phyloP scores from a whole-genome alignment of 441 rosid species.

The Erodium trifolium region DNA sequence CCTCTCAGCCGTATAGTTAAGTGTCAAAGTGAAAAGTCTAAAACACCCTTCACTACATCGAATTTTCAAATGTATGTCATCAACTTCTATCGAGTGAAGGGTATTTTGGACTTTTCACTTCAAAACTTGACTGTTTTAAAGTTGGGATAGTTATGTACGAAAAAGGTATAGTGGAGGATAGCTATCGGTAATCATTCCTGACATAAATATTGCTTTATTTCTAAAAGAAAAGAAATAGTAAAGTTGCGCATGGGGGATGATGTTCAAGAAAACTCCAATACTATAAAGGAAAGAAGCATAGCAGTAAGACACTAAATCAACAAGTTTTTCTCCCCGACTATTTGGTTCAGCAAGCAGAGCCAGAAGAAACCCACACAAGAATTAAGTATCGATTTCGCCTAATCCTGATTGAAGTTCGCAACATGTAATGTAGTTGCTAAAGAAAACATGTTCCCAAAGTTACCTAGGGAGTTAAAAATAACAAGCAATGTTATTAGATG shows the following conservation, averaged over 20 bases:
- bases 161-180: no score
- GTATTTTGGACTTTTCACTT: no score
- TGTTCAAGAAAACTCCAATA: not conserved
- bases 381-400: not conserved
- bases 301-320: not conserved
- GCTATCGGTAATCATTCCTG: not conserved
- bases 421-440: not conserved
- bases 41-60: no score
- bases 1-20: no score
- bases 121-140: no score
- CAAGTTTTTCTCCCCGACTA: not conserved
- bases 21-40: no score
- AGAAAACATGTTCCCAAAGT: not conserved
- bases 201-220: not conserved
- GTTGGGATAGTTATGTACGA: no score
- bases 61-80: no score
- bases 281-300: not conserved
- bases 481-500: not conserved
- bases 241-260: constrained; percentile 3
- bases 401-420: not conserved
- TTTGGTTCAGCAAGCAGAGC: constrained; percentile 6
- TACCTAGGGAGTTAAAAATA: not conserved
- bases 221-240: not conserved
- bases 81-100: no score
- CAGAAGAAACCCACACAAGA: not conserved